These are phyloP conservation scores for Cenchrus purpureus DNA, from an alignment of 176 grass and related monocot species.

Conservation along the genomic window DNA sequence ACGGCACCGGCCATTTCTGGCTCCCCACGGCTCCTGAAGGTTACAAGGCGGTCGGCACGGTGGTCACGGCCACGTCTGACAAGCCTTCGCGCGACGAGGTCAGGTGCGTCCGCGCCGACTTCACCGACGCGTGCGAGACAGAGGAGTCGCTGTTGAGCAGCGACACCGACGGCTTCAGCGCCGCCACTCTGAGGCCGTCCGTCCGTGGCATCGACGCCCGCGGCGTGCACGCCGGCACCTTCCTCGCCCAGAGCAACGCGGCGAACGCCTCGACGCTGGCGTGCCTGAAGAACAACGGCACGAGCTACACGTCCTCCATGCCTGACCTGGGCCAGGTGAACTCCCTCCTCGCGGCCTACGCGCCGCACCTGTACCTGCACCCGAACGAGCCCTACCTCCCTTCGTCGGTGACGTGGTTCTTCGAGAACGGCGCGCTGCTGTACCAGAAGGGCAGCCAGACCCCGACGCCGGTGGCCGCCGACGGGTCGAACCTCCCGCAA, in stretches of 20 bases:
- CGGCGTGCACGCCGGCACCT: conserved; percentile 69
- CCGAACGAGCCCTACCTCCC: conserved; percentile 64
- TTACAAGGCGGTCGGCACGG: conserved; percentile 56
- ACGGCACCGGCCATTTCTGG: conserved; percentile 72
- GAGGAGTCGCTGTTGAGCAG: conserved; percentile 55
- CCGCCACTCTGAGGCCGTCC: conserved; percentile 45
- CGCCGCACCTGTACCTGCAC: conserved; percentile 76
- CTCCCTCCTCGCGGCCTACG: conserved; percentile 64
- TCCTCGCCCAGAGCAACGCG: conserved; percentile 37
- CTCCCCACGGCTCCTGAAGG: conserved; percentile 51
- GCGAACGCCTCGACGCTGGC: conserved; percentile 28
- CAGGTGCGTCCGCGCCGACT: conserved; percentile 68
- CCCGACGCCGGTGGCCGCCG: conserved; percentile 54
- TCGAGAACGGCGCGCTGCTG: conserved; percentile 76
- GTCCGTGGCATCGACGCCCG: conserved; percentile 53
- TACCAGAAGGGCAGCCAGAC: conserved; percentile 66
- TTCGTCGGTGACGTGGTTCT: conserved; percentile 83
- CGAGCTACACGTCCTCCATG: conserved; percentile 58
- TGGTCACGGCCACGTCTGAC: conserved; percentile 49
- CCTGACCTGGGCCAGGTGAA: conserved; percentile 62
- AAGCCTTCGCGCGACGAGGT: conserved; percentile 66
- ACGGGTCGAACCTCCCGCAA: conserved; percentile 83
- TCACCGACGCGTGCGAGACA: conserved; percentile 64
- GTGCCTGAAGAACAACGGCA: conserved; percentile 71
- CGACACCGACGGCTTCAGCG: conserved; percentile 61